A percentile compares a stretch with the other conserved stretches of the same genome.
phyloP scores from a whole-genome alignment of 2,329 filamentous ascomycete species.

The Bisporella sp. region DNA sequence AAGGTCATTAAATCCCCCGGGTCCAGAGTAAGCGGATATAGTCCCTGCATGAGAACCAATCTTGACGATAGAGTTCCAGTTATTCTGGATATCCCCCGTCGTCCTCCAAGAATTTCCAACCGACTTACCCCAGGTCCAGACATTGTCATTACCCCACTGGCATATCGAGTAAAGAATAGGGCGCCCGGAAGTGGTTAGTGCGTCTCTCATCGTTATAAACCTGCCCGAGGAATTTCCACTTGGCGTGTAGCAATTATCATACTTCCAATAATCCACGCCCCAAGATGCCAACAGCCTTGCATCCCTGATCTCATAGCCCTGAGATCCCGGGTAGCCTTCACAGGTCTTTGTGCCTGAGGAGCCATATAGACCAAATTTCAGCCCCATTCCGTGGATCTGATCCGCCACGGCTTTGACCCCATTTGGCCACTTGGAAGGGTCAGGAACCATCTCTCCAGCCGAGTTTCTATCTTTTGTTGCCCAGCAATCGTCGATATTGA shows the following conservation, averaged over 20 bases:
- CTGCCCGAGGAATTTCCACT: slow-evolving; percentile 20
- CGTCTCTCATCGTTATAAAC: slow-evolving; percentile 43
- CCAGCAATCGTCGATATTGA: slow-evolving; percentile 42
- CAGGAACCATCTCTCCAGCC: slow-evolving; percentile 23
- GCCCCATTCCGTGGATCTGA: slow-evolving; percentile 11
- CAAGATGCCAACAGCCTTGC: slow-evolving; percentile 48
- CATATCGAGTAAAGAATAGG: slow-evolving; percentile 46
- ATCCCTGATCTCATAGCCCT: slow-evolving; percentile 30
- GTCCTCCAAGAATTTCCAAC: slow-evolving; percentile 41
- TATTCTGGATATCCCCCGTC: slow-evolving; percentile 31
- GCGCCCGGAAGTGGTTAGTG: slow-evolving; percentile 34
- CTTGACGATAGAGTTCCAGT: not conserved
- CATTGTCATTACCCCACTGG: slow-evolving; percentile 43
- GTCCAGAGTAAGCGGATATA: slow-evolving; percentile 38
- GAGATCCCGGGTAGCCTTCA: slow-evolving; percentile 3
- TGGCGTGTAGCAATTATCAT: slow-evolving; percentile 42
- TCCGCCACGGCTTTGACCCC: slow-evolving; percentile 6
- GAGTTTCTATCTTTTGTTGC: not conserved
- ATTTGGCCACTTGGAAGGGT: slow-evolving; percentile 34
- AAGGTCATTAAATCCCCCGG: slow-evolving; percentile 41
- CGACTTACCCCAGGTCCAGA: slow-evolving; percentile 29
- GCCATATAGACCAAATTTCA: slow-evolving; percentile 11
- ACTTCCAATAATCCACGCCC: slow-evolving; percentile 52
- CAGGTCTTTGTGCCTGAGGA: slow-evolving; percentile 4
- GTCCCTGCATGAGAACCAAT: not conserved